These are phyloP conservation scores for Malassezia arunalokei DNA, from an alignment of 1,284 basidiomycete genomes.

Conservation along the genomic window DNA sequence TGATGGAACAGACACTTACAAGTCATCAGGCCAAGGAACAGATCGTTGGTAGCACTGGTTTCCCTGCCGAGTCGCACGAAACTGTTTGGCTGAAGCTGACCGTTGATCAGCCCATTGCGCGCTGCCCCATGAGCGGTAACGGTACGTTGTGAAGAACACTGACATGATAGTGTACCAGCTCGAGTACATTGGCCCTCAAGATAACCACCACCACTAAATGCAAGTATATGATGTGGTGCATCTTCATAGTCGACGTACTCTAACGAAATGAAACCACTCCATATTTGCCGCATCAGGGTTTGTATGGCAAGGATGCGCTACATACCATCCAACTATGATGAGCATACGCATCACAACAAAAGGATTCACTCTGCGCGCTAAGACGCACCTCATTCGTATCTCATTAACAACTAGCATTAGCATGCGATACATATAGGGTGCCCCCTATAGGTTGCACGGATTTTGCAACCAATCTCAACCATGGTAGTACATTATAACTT, in stretches of 20 bases:
- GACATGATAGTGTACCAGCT: constrained; percentile 29
- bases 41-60: constrained; percentile 42
- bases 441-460: no score
- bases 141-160: constrained; percentile 25
- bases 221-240: background rate
- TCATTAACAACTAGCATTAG: no score
- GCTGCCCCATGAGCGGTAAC: constrained; percentile 43
- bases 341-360: no score
- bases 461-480: no score
- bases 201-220: constrained; percentile 21
- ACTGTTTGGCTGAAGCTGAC: constrained; percentile 41
- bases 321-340: no score
- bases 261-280: no score
- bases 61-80: constrained; percentile 44
- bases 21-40: constrained; percentile 28
- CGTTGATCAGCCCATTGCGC: constrained; percentile 30
- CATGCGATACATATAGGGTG: no score
- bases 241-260: no score
- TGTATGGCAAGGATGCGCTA: no score
- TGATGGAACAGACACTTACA: background rate
- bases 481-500: background rate
- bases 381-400: no score
- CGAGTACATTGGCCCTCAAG: constrained; percentile 27
- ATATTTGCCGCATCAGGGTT: no score
- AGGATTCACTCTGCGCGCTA: no score